These are phyloP conservation scores for Noccaea caerulescens DNA, from an alignment of 345 rosid species.

Conservation along the genomic window DNA sequence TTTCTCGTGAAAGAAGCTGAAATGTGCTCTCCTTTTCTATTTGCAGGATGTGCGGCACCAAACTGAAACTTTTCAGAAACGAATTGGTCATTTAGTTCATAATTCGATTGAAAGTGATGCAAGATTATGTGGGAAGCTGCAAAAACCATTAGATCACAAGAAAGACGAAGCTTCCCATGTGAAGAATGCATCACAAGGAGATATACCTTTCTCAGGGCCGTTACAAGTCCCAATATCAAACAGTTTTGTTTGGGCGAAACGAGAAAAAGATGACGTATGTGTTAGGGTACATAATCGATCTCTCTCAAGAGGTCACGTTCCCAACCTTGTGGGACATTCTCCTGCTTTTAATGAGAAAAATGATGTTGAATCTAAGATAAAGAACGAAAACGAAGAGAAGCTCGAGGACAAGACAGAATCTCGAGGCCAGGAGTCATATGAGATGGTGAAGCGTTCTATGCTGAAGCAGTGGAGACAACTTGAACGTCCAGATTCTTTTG, in stretches of 20 bases:
- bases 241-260: slow-evolving; percentile 96
- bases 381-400: slow-evolving; percentile 40
- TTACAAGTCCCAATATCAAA: slow-evolving; percentile 80
- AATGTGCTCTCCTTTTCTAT: slow-evolving; percentile 15
- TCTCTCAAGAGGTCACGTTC: slow-evolving; percentile 62
- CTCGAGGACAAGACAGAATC: slow-evolving; percentile 52
- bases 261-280: slow-evolving; percentile 62
- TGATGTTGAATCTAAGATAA: slow-evolving; percentile 52
- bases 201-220: slow-evolving; percentile 87
- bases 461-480: slow-evolving; percentile 75
- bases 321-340: slow-evolving; percentile 57
- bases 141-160: slow-evolving; percentile 53
- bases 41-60: slow-evolving; percentile 62
- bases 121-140: slow-evolving; percentile 51
- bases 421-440: slow-evolving; percentile 62
- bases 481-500: slow-evolving; percentile 86
- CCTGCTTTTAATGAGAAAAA: slow-evolving; percentile 48
- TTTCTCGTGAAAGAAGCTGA: slow-evolving; percentile 28
- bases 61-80: slow-evolving; percentile 46
- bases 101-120: slow-evolving; percentile 39
- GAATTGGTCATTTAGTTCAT: slow-evolving; percentile 42
- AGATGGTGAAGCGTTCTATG: slow-evolving; percentile 59
- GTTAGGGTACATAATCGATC: slow-evolving; percentile 62
- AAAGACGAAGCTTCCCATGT: slow-evolving; percentile 65
- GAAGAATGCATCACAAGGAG: slow-evolving; percentile 91